Conservation (phyloP, 768 basidiomycete genomes). For the Kwoniella bestiolae region DNA sequence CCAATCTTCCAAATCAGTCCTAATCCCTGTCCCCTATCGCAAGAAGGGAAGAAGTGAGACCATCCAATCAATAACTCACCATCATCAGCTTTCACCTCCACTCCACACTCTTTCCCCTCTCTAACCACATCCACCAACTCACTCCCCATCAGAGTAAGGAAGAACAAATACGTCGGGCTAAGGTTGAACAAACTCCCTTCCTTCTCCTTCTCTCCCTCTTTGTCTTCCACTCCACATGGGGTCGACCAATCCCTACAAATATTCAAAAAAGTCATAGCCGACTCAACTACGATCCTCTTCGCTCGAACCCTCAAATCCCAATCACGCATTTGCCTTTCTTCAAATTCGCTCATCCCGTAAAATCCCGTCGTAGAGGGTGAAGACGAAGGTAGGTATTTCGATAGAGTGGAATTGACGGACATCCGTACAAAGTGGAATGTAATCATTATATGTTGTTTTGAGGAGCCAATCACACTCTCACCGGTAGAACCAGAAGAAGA, state of each 20-base stretch:
- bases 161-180: conserved; percentile 30
- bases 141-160: conserved; percentile 15
- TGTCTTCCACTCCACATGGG: neutral
- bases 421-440: conserved; percentile 17
- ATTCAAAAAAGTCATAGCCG: conserved; percentile 25
- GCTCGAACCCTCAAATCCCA: conserved; percentile 15
- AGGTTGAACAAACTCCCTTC: conserved; percentile 24
- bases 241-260: conserved; percentile 25
- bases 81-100: conserved; percentile 1
- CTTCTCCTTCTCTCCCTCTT: neutral
- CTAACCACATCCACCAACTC: conserved; percentile 5
- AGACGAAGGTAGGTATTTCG: conserved; percentile 14
- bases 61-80: neutral
- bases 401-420: conserved; percentile 12
- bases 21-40: no score
- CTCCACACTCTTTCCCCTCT: neutral
- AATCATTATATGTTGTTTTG: conserved; percentile 17
- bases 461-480: neutral
- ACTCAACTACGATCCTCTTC: conserved; percentile 17
- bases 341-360: neutral
- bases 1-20: neutral
- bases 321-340: conserved; percentile 4
- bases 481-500: neutral
- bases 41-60: no score
- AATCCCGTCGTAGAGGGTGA: neutral